Percentiles rank a stretch among this genome's conserved stretches.
These are phyloP conservation scores for Huntiella abstrusa DNA, from an alignment of 2,329 filamentous ascomycete species.

Conservation along the genomic window DNA sequence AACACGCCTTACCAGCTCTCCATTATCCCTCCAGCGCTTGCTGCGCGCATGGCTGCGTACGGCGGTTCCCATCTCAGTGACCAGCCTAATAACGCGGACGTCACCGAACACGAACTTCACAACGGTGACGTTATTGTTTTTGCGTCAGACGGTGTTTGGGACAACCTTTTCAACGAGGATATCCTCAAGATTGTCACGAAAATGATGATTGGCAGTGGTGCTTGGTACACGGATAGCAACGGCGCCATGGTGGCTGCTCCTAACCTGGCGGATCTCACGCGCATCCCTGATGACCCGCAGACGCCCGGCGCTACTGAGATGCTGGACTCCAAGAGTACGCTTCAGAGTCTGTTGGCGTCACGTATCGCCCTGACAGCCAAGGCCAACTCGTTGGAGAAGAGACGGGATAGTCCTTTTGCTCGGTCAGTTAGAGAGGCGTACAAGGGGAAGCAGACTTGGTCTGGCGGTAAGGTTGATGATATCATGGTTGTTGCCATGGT, in stretches of 20 bases:
- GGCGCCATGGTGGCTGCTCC: constrained; percentile 44
- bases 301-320: constrained; percentile 13
- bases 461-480: constrained; percentile 87
- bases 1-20: constrained; percentile 94
- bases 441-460: constrained; percentile 60
- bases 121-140: constrained; percentile 91
- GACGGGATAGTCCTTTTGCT: constrained; percentile 78
- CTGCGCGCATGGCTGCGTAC: constrained; percentile 64
- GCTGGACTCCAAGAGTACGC: constrained; percentile 22
- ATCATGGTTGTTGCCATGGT: constrained; percentile 74
- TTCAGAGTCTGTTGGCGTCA: constrained; percentile 63
- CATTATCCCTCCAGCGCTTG: constrained; percentile 62
- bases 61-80: constrained; percentile 69
- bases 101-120: constrained; percentile 55
- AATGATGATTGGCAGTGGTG: constrained; percentile 54
- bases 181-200: constrained; percentile 62
- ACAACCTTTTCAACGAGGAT: constrained; percentile 85
- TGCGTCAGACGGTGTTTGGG: constrained; percentile 87
- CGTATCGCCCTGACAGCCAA: constrained; percentile 72
- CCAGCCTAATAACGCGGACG: constrained; percentile 63
- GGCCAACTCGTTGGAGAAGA: constrained; percentile 60
- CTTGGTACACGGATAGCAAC: constrained; percentile 47
- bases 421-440: constrained; percentile 82
- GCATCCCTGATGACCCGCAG: constrained; percentile 12
- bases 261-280: constrained; percentile 33